Evolutionary conservation across 192 early-diverging fungal genomes (phyloP), one percentile per base, ranked within the genome.

Genomic region (Coemansia sp.): DNA sequence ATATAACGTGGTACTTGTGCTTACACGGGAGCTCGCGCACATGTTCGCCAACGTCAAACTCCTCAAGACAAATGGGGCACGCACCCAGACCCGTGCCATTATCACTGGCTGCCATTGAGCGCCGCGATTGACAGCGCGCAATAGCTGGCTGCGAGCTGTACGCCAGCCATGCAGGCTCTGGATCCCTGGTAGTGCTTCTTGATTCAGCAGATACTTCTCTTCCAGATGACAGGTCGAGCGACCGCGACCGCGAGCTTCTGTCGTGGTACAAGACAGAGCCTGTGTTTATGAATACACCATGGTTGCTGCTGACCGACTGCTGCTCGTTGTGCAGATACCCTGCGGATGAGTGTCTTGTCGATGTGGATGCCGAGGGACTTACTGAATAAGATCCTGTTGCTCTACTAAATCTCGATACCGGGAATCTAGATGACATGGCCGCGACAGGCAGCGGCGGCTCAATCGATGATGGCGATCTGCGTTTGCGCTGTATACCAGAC

Each of bases 31-130:
- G 81, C 55, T 86, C 84, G 12, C 90, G 83, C 51, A 92, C 59
- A 10, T 77, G 78, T 36, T 90, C 90, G 38, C 88, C 88, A 5
- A 63, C 51, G 45, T 85, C 83, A 67, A 89, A 92, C 59, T 89
- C 88, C 66, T 84, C 86, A 42, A 91, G 68, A 61, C 90, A 92
- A 51, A 92, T 84, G 7, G 88, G 85, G 48, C 90, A 92, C 11
- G 80, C 63, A n/a, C 80, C 80, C 14, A 77, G 60, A 2, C 74
- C 79, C 2, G 63, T 61, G 31, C 61, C 60, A 16, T 29, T 29
- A 42, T 67, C 74, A 16, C 63, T 71, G 20, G 55, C 49, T 14
- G 45, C 48, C 25, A 66, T 56, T 29, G 48, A 56, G 65, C 64
- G 61, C n/a, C 56, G 61, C 12, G 74, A 61, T 22, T 56, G 45